Evolutionary conservation across 345 rosid species (phyloP), one percentile per base, ranked within the genome.

Genomic region (Populus alba): DNA sequence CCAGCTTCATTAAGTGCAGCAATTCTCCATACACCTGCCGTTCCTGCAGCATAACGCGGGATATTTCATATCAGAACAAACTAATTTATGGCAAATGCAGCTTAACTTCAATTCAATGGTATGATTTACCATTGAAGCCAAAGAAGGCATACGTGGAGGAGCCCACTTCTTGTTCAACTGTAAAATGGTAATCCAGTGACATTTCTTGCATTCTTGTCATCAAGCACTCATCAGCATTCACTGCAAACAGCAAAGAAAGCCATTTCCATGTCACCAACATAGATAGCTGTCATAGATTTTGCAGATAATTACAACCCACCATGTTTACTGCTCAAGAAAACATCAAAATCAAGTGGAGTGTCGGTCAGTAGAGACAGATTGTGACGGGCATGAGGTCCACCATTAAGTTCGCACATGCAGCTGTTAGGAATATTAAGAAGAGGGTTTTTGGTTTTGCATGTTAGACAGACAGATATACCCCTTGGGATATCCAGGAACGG

Each of bases 141-240:
- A 95, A 95, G 89, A 95, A 95, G 78, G 97, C 93, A 70, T 92
- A 87, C 12, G 97, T 91, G 70, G 97, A 93, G 70, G 98, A 95
- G 12, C 98, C 98, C 81, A 93, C 97, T 93, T 93, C 97, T 86
- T 95, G 98, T 80, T 95, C 98, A 7, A 93, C 98, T 0, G 94
- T 88, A 67, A 95, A 95, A 87, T 95, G 98, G 86, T 95, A 95
- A 81, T 93, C 97, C 79, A 95, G 77, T 0, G 98, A 95, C 98
- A 95, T 95, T 84, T 95, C 97, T 91, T 95, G 98, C 95, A 95
- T 90, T 77, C 98, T 93, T 76, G 98, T 95, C 98, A 95, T 91
- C 89, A 95, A 81, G 83, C 97, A 95, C 83, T 95, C 97, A 74
- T 95, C 93, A 23, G 98, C 79, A 78, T 95, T 95, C 82, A 93